A percentile compares a stretch with the other conserved stretches of the same genome.
phyloP scores from a whole-genome alignment of 345 rosid genomes.

The Cardamine occulta region DNA sequence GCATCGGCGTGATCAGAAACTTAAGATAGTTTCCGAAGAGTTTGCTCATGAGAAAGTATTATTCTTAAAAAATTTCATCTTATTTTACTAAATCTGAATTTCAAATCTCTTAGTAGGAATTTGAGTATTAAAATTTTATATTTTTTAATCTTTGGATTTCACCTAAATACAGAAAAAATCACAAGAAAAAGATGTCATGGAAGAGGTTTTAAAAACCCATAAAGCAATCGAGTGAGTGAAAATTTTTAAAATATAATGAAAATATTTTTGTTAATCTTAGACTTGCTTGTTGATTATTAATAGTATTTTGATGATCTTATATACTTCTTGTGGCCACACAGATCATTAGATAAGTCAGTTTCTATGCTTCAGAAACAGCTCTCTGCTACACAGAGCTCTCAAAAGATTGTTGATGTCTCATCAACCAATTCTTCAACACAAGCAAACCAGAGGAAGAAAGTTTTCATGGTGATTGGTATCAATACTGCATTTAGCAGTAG shows the following conservation, averaged over 20 bases:
- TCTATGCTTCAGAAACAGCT: conserved; percentile 79
- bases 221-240: conserved; percentile 84
- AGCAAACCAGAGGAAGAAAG: conserved; percentile 55
- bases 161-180: conserved; percentile 29
- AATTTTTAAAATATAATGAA: neutral
- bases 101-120: neutral
- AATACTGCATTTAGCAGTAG: conserved; percentile 98
- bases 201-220: conserved; percentile 69
- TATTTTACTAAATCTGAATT: conserved; percentile 14
- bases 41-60: conserved; percentile 59
- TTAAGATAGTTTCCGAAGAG: conserved; percentile 57
- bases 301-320: conserved; percentile 18
- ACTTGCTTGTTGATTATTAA: conserved; percentile 2
- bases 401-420: conserved; percentile 50
- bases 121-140: neutral
- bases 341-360: conserved; percentile 79
- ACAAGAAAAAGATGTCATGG: conserved; percentile 54
- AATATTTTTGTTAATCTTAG: neutral
- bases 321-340: conserved; percentile 33
- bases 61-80: neutral
- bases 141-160: conserved; percentile 1
- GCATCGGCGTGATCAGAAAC: conserved; percentile 63
- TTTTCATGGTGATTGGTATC: conserved; percentile 87
- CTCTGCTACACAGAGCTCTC: conserved; percentile 58
- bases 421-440: conserved; percentile 40